Base-by-base conservation (phyloP, 2,329 filamentous ascomycete species). In the Lachnellula subtilissima region DNA sequence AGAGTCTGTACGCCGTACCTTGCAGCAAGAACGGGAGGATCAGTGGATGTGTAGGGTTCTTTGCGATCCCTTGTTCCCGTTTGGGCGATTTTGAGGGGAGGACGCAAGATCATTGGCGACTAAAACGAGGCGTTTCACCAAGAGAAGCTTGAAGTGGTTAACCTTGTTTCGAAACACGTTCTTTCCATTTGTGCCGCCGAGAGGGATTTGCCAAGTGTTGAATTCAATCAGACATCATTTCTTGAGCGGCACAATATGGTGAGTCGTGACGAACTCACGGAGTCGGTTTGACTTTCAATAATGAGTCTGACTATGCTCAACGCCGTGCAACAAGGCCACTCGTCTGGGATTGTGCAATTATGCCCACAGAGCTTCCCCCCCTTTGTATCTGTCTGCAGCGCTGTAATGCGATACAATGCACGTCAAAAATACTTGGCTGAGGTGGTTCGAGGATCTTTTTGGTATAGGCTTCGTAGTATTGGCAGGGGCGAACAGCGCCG, bases 1-100 rank as follows among this genome's bases (percentile, higher is more conserved):
- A 4, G n/a, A 46, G 9, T 11, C n/a, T n/a, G 32, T 19, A 45
- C 14, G 17, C 32, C 32, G 51, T 57, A 51, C 51, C 51, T 53
- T 57, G 55, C 55, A 57, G 47, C 32, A 11, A 37, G 12, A 46
- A 15, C 51, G 48, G 35, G 25, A 45, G 36, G 19, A 23, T 49
- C 54, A 14, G 17, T 51, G 45, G 17, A 32, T 8, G 28, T 32
- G 28, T 11, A 36, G 47, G 40, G 51, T 25, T 19, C 3, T 45
- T 23, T 12, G 11, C 6, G 2, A 45, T 46, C 15, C 25, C 28
- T 46, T 39, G 7, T 15, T n/a, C 51, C 48, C 49, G 36, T 57
- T 48, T 47, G 48, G 50, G 55, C 51, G 40, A 53, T 48, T 19
- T 49, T 42, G 43, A 48, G 49, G 32, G 19, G 12, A 25, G 36